These are phyloP conservation scores for Penicillium daleae DNA, from an alignment of 495 filamentous ascomycete species.

Conservation along the genomic window DNA sequence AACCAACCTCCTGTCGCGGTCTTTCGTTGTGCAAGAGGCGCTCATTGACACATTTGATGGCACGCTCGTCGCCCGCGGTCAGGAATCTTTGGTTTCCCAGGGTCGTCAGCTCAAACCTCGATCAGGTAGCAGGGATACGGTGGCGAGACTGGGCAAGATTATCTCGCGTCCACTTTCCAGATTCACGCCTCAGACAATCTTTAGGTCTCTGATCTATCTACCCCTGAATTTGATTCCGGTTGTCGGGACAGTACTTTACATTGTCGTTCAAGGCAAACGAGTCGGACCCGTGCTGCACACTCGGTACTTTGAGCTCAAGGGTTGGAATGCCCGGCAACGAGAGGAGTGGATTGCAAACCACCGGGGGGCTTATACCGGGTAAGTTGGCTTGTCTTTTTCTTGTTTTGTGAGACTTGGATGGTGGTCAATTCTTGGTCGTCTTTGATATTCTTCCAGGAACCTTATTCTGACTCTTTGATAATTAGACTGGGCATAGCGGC, in stretches of 20 bases:
- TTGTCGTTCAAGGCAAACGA: constrained; percentile 70
- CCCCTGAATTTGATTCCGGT: constrained; percentile 92
- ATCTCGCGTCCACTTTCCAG: constrained; percentile 69
- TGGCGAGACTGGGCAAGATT: constrained; percentile 73
- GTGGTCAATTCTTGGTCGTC: too few species aligned
- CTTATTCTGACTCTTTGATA: constrained; percentile 22
- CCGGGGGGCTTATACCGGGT: constrained; percentile 75
- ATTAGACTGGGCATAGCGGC: constrained; percentile 78
- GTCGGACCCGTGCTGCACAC: constrained; percentile 56
- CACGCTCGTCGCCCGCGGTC: constrained; percentile 62
- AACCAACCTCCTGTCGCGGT: constrained; percentile 71
- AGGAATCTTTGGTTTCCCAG: constrained; percentile 63
- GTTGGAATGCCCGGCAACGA: constrained; percentile 64
- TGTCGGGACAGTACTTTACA: constrained; percentile 79
- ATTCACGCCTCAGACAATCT: constrained; percentile 64
- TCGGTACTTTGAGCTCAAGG: constrained; percentile 88
- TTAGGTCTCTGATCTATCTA: constrained; percentile 76
- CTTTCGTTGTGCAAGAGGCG: constrained; percentile 76
- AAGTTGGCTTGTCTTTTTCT: constrained; percentile 44
- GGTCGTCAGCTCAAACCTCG: constrained; percentile 70
- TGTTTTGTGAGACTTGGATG: not conserved
- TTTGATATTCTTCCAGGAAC: too few species aligned
- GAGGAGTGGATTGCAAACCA: constrained; percentile 67
- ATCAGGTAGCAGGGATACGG: constrained; percentile 42
- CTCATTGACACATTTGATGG: constrained; percentile 92